These are phyloP conservation scores for Nannizziopsis barbatae DNA, from an alignment of 2,329 filamentous ascomycete species.

Conservation along the genomic window DNA sequence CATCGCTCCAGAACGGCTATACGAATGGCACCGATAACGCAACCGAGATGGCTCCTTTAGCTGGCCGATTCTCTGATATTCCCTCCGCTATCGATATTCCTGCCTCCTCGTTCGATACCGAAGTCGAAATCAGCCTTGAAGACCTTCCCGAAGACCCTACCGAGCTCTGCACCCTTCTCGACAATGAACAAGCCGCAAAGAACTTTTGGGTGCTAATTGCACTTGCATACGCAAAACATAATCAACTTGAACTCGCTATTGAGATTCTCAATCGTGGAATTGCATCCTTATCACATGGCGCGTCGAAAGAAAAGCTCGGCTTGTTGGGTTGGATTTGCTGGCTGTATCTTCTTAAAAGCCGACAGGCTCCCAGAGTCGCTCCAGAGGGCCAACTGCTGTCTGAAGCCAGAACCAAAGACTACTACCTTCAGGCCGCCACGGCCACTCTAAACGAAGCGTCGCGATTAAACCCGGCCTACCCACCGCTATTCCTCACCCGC, in stretches of 20 bases:
- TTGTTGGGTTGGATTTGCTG: conserved; percentile 78
- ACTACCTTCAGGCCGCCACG: conserved; percentile 84
- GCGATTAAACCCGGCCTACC: conserved; percentile 82
- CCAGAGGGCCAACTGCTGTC: conserved; percentile 54
- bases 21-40: conserved; percentile 33
- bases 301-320: conserved; percentile 71
- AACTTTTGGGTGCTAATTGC: conserved; percentile 98
- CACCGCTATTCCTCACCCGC: conserved; percentile 79
- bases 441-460: conserved; percentile 89
- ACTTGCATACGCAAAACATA: conserved; percentile 90
- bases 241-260: conserved; percentile 74
- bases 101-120: conserved; percentile 49
- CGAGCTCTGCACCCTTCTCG: conserved; percentile 86
- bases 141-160: conserved; percentile 87
- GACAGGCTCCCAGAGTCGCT: conserved; percentile 60
- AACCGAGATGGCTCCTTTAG: conserved; percentile 25
- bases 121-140: conserved; percentile 86
- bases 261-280: conserved; percentile 62
- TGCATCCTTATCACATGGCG: conserved; percentile 56
- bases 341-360: conserved; percentile 82
- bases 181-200: conserved; percentile 84
- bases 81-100: conserved; percentile 54
- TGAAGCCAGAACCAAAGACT: conserved; percentile 81
- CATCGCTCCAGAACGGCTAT: conserved; percentile 41
- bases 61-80: conserved; percentile 49